Base-by-base conservation (phyloP, 495 filamentous ascomycete genomes). In the Tuber borchii region DNA sequence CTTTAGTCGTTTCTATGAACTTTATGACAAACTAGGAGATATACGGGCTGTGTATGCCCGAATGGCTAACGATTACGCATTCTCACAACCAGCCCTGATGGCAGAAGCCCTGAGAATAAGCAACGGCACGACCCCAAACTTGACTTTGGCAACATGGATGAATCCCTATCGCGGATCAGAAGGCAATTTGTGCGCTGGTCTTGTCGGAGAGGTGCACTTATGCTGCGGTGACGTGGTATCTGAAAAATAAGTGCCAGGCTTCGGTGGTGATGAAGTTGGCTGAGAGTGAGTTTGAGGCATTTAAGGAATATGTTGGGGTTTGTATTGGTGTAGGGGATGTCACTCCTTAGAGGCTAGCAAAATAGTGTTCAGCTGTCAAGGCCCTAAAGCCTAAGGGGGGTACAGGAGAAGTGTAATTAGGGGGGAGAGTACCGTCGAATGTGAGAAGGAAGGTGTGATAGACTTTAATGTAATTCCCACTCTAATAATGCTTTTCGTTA, bases 211-310 rank as follows among this genome's bases (percentile, higher is more conserved):
- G 87, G 37, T 90, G 88, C 79, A 90, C 92, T 83, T 97, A 94
- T 83, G 91, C 87, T 3, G 89, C 87, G 43, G 93, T 87, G 37
- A 88, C 89, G 5, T 97, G 93, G 93, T 95, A 91, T 81, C 77
- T 93, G 65, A 88, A 83, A 9, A 91, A 86, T 2, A 87, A 93
- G 83, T 96, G 93, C 84, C 72, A 76, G 0, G 26, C 74, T 7
- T 83, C 80, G 10, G 85, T 90, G 51, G 82, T 86, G 68, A 26
- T 70, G 6, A 84, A 81, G 31, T 85, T 95, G 78, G 84, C 85
- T 77, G 73, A 76, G 17, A 89, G 87, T 2, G 84, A 81, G 34
- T 85, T 90, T 82, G 85, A 76, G 0, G 92, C 89, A 0, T 95
- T 88, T 85, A 43, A 80, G 46, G 82, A 80, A 8, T 97, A 93